A percentile compares a stretch with the other conserved stretches of the same genome.
These are phyloP conservation scores for Trichoderma gamsii DNA, from an alignment of 495 filamentous ascomycete genomes.

Conservation along the genomic window DNA sequence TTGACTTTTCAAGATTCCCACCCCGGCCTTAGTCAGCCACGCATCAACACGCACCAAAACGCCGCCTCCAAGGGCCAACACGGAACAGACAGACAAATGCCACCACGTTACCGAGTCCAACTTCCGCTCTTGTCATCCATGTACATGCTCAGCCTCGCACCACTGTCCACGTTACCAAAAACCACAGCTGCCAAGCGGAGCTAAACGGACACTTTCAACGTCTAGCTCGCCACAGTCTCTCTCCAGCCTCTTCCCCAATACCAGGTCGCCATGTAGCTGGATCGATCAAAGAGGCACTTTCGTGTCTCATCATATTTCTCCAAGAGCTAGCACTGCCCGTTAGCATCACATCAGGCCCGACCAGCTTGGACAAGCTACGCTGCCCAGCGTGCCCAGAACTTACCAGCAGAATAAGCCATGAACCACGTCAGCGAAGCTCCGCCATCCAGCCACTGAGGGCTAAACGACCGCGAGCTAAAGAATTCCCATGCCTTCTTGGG, in stretches of 20 bases:
- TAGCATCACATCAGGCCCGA: background rate
- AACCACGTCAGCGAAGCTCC: conserved; percentile 88
- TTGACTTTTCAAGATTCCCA: background rate
- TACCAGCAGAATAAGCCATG: conserved; percentile 67
- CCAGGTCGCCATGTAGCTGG: background rate
- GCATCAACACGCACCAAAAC: background rate
- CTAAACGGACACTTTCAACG: background rate
- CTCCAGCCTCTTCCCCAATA: background rate
- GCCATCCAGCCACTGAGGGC: conserved; percentile 71
- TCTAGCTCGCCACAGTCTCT: background rate
- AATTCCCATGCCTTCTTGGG: conserved; percentile 65
- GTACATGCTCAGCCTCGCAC: background rate
- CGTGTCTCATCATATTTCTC: background rate
- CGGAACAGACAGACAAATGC: background rate
- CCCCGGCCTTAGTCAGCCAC: background rate
- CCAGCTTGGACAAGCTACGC: background rate
- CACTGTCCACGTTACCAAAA: background rate
- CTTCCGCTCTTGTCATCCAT: background rate
- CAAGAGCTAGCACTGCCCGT: conserved; percentile 10
- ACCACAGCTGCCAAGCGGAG: background rate
- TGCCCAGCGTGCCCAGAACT: conserved; percentile 22
- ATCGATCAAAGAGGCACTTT: background rate
- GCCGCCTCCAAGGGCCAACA: background rate
- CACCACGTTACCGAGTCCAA: background rate
- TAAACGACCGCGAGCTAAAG: conserved; percentile 61